Conservation (phyloP, 208 protist genomes). For the Acanthamoeba triangularis region DNA sequence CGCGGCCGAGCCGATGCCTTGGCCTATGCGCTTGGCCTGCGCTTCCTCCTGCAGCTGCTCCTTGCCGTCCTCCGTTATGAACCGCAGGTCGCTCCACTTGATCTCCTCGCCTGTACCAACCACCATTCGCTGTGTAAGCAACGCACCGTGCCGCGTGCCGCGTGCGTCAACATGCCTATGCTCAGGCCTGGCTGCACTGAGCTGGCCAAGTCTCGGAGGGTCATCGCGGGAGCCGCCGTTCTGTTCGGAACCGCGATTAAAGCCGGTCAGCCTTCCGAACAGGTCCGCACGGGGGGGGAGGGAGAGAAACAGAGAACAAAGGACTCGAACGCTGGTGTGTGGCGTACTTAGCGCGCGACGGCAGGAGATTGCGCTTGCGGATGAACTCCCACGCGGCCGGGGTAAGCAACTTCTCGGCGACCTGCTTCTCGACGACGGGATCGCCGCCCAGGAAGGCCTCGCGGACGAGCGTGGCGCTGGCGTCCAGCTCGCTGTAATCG, state of each 20-base stretch:
- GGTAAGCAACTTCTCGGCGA: neutral
- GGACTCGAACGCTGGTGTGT: neutral
- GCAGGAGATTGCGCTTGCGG: conserved; percentile 25
- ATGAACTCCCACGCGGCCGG: conserved; percentile 8
- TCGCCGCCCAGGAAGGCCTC: conserved; percentile 55
- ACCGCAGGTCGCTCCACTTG: neutral
- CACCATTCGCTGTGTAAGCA: neutral
- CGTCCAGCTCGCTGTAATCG: conserved; percentile 8
- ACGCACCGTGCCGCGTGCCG: neutral
- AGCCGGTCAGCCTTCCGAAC: neutral
- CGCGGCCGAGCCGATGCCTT: conserved; percentile 18
- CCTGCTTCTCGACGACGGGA: neutral
- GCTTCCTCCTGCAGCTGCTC: neutral
- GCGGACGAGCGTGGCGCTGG: conserved; percentile 49
- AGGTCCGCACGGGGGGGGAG: too few relatives aligned
- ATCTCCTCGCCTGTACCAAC: conserved; percentile 8
- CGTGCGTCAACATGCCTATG: neutral
- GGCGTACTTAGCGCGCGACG: neutral
- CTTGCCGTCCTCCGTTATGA: neutral
- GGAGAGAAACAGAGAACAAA: neutral
- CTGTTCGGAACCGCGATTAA: neutral
- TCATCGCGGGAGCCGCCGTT: neutral
- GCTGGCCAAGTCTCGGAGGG: neutral
- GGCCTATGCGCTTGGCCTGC: neutral
- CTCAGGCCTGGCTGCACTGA: neutral